These are phyloP conservation scores for Anthostomella pinea DNA, from an alignment of 2,329 filamentous ascomycete species.

Conservation along the genomic window DNA sequence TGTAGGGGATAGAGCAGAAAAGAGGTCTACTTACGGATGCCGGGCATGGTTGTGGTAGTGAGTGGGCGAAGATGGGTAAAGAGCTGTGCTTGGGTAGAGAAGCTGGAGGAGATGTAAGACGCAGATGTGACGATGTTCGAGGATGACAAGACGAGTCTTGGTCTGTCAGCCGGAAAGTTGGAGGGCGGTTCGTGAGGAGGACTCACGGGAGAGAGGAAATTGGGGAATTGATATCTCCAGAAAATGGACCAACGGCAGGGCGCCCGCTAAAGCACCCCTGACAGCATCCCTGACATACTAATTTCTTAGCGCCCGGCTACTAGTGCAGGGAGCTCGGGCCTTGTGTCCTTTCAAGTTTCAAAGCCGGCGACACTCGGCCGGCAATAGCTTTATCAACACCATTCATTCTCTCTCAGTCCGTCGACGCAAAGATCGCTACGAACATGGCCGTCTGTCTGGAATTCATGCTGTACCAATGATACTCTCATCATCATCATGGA, in stretches of 20 bases:
- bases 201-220: conserved; percentile 23
- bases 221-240: conserved; percentile 27
- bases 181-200: conserved; percentile 5
- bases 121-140: no score
- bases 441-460: no score
- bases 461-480: no score
- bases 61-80: conserved; percentile 1
- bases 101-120: conserved; percentile 7
- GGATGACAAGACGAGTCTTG: no score
- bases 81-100: background rate
- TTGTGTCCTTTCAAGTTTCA: no score
- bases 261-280: conserved; percentile 16
- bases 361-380: no score
- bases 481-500: no score
- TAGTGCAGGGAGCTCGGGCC: conserved; percentile 19
- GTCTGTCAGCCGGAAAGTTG: conserved; percentile 5
- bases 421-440: no score
- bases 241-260: conserved; percentile 7
- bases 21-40: conserved; percentile 45
- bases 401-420: background rate
- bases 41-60: conserved; percentile 44
- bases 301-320: conserved; percentile 19
- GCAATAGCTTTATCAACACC: no score
- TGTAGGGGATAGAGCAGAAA: conserved; percentile 6
- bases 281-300: no score